Evolutionary conservation across 768 basidiomycete genomes (phyloP), one percentile per base, ranked within the genome.

Genomic region (Mycena vulgaris): DNA sequence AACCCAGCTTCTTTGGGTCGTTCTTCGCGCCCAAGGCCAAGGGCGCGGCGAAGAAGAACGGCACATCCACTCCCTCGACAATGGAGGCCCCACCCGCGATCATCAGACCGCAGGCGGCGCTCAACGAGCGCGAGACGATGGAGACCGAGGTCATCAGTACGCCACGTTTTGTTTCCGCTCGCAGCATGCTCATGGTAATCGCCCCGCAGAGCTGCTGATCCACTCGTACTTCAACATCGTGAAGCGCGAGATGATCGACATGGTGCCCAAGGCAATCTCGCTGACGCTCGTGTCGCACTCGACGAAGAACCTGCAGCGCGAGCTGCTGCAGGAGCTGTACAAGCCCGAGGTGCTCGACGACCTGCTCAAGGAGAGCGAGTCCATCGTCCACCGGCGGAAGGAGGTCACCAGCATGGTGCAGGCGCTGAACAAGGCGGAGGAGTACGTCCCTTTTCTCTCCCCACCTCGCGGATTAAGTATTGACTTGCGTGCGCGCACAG

Each of bases 81-180:
- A 87, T 89, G 87, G 86, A 87, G 40, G 82, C 95, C 80, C 97
- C 98, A 19, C 97, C 97, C 17, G 80, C 90, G 0, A 84, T 93
- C 55, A 97, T 99, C 78, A 91, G 93, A 68, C 97, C 98, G 2
- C 95, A 97, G 75, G 90, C 92, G 14, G 94, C 95, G 16, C 83
- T 99, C 75, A 98, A 88, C 78, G 98, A 99, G 73, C 88, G 98
- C 61, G 98, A 99, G 85, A 92, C 93, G 33, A 94, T 99, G 93
- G 98, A 99, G 82, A 99, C 97, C 0, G 98, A 99, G 78, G 96
- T 99, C 72, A 99, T 99, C 91, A 99, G 96, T 97, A 75, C 80
- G 95, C 89, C 25, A 37, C 40, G 33, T 23, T 45, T 69, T 49
- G 56, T 33, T 57, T 60, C 25, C 64, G 17, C 27, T 61, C 16